Evolutionary conservation across 495 filamentous ascomycete genomes (phyloP).

Genomic region (Xylaria flabelliformis): DNA sequence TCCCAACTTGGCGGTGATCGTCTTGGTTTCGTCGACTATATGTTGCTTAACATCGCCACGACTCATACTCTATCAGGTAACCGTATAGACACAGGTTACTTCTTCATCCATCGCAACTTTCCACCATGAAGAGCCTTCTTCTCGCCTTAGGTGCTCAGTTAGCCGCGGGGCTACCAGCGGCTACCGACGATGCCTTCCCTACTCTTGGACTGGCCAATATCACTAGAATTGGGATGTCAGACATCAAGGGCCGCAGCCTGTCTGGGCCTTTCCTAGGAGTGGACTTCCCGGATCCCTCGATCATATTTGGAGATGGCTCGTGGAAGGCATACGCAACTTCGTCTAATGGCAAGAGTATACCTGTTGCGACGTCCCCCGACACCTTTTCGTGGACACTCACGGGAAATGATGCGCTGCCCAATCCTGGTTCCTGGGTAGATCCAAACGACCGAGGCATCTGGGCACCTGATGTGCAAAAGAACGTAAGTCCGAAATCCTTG

Average conservation of each 20-base stretch:
- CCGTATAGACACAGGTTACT: not conserved
- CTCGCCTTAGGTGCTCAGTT: slow-evolving; percentile 34
- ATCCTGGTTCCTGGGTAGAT: slow-evolving; percentile 40
- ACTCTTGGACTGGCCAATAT: slow-evolving; percentile 39
- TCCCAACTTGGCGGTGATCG: slow-evolving; percentile 2
- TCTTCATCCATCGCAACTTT: not conserved
- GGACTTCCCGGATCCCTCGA: slow-evolving; percentile 43
- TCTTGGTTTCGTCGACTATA: slow-evolving; percentile 13
- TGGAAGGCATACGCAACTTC: slow-evolving; percentile 43
- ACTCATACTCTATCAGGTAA: not conserved
- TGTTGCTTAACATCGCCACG: slow-evolving; percentile 6
- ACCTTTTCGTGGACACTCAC: slow-evolving; percentile 37
- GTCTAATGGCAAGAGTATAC: slow-evolving; percentile 35
- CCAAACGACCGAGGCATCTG: slow-evolving; percentile 34
- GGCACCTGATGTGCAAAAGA: slow-evolving; percentile 43
- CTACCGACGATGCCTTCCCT: slow-evolving; percentile 29
- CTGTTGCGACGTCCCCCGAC: slow-evolving; percentile 41
- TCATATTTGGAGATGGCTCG: slow-evolving; percentile 41
- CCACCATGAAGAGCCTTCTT: slow-evolving; percentile 38
- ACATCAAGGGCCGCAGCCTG: slow-evolving; percentile 32
- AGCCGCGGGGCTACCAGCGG: slow-evolving; percentile 34
- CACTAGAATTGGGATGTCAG: slow-evolving; percentile 35
- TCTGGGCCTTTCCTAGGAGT: slow-evolving; percentile 33
- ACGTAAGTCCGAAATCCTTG: slow-evolving; percentile 29
- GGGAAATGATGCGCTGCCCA: slow-evolving; percentile 36